Evolutionary conservation across 1,284 basidiomycete genomes (phyloP).

Genomic region (Marasmius sp.): DNA sequence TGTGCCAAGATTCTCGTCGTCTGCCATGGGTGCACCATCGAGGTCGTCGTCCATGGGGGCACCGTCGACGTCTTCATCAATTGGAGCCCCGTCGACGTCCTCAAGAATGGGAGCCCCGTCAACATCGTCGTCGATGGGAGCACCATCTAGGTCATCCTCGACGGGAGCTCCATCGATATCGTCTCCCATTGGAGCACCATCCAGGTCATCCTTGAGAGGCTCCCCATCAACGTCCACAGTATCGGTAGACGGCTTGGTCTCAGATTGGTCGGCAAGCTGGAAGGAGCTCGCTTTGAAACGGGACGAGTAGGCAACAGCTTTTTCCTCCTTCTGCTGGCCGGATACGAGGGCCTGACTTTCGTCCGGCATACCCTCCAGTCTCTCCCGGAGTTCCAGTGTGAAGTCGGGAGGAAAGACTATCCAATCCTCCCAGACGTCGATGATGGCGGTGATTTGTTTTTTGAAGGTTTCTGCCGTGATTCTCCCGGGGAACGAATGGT

Average conservation of each 20-base stretch:
- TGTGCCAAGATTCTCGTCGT: constrained; percentile 15
- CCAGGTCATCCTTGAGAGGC: constrained; percentile 34
- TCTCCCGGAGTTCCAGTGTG: constrained; percentile 65
- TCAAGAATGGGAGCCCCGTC: constrained; percentile 37
- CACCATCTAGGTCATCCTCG: constrained; percentile 50
- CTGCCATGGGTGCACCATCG: constrained; percentile 50
- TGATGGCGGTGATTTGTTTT: constrained; percentile 80
- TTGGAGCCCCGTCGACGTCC: constrained; percentile 38
- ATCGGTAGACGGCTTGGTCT: constrained; percentile 43
- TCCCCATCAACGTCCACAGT: constrained; percentile 43
- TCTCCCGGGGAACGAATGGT: constrained; percentile 87
- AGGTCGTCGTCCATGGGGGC: constrained; percentile 40
- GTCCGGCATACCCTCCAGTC: constrained; percentile 65
- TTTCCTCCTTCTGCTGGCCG: constrained; percentile 30
- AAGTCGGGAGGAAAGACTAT: constrained; percentile 89
- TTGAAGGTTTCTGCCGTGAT: constrained; percentile 95
- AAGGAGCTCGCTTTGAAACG: constrained; percentile 82
- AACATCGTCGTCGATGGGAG: constrained; percentile 40
- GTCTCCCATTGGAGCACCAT: constrained; percentile 28
- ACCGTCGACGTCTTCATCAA: constrained; percentile 35
- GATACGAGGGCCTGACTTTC: constrained; percentile 26
- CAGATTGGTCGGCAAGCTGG: constrained; percentile 58
- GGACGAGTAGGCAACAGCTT: constrained; percentile 41
- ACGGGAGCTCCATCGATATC: constrained; percentile 38
- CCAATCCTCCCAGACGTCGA: constrained; percentile 97